phyloP scores from a whole-genome alignment of 1,284 basidiomycete genomes.

The Bondarzewia mesenterica region DNA sequence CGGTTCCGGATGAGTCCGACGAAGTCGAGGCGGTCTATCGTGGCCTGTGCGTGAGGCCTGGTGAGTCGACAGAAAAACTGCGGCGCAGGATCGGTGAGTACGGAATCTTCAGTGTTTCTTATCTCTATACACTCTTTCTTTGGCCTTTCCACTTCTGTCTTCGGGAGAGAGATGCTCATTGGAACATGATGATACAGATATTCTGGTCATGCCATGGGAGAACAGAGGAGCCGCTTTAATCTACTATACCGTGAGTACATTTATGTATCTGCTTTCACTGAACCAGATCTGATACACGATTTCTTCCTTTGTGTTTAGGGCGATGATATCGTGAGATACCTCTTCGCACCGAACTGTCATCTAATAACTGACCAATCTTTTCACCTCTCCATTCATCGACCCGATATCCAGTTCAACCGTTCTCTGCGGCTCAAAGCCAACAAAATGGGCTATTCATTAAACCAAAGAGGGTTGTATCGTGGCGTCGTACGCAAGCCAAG shows the following conservation, averaged over 20 bases:
- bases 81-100: slow-evolving; percentile 69
- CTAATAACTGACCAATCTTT: background rate
- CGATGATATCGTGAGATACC: slow-evolving; percentile 65
- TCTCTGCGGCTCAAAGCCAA: slow-evolving; percentile 80
- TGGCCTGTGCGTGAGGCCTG: slow-evolving; percentile 52
- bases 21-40: slow-evolving; percentile 73
- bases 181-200: slow-evolving; percentile 30
- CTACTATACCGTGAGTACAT: slow-evolving; percentile 90
- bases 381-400: too few species aligned
- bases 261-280: too few species aligned
- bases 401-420: slow-evolving; percentile 89
- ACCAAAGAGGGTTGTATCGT: slow-evolving; percentile 73
- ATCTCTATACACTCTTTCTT: too few species aligned
- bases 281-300: too few species aligned
- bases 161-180: too few species aligned
- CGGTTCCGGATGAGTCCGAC: slow-evolving; percentile 54
- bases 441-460: slow-evolving; percentile 76
- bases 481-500: slow-evolving; percentile 66
- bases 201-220: slow-evolving; percentile 72
- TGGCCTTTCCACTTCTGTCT: too few species aligned
- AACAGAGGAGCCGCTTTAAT: slow-evolving; percentile 77
- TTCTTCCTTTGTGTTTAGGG: too few species aligned
- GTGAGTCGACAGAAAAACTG: slow-evolving; percentile 9
- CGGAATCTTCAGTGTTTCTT: too few species aligned
- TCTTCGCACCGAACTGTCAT: background rate